Base-by-base conservation (phyloP, 2,329 filamentous ascomycete species). In the Trichoderma endophyticum region DNA sequence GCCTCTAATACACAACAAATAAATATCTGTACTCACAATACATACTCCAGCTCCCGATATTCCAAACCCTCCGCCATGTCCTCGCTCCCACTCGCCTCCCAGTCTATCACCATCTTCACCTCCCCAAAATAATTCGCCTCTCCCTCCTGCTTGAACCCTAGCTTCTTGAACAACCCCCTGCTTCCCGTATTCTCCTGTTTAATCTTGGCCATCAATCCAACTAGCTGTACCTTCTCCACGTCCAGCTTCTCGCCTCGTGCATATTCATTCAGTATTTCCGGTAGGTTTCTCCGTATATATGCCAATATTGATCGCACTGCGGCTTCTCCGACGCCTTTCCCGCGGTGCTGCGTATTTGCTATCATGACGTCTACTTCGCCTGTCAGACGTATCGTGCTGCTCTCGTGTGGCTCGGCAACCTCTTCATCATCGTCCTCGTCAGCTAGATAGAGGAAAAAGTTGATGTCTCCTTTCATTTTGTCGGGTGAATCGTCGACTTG, bases 301-400 rank as follows among this genome's bases (percentile, higher is more conserved):
- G 84, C 81, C 64, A 98, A 77, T 71, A 98, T 92, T 0, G 89
- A 83, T 3, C 89, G 78, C 1, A 97, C 84, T 0, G 92, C 88
- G 0, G 88, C 87, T 6, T 85, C 83, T 0, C 93, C 94, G 7
- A 90, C 83, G 0, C 94, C 94, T 8, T 84, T 83, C 0, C 91
- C 84, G 28, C 91, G 89, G 34, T 89, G 82, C 0, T 80, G 77
- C 5, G 82, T 82, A 2, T 84, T 82, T 0, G 94, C 94, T 73
- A 97, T 90, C 94, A 97, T 97, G 74, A 97, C 88, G 80, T 97
- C 93, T 7, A 97, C 82, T 78, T 97, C 94, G 28, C 92, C 94
- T 4, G 91, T 81, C 72, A 82, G 80, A 12, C 76, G 73, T 3
- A 24, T 65, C 0, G 54, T 28, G 12, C 21, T 54, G 28, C 21